These are phyloP conservation scores for Thelonectria blattea DNA, from an alignment of 2,329 filamentous ascomycete genomes.

Conservation along the genomic window DNA sequence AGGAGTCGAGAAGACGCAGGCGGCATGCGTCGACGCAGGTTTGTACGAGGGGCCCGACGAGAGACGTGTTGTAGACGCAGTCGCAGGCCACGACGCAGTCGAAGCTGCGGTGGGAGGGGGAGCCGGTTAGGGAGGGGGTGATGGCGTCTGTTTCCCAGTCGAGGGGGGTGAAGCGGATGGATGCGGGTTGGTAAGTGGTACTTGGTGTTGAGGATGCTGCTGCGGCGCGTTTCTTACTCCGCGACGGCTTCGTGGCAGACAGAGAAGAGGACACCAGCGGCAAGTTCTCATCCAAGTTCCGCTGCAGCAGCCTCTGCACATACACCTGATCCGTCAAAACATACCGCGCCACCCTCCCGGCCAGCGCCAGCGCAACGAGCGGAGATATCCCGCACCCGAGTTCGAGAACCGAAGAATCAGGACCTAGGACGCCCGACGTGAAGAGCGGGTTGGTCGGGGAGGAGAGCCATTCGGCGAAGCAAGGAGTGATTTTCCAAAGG, in stretches of 20 bases:
- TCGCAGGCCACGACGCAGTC: slow-evolving; percentile 85
- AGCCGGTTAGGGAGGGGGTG: slow-evolving; percentile 49
- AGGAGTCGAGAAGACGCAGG: slow-evolving; percentile 49
- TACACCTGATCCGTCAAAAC: slow-evolving; percentile 89
- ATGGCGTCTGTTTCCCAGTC: slow-evolving; percentile 83
- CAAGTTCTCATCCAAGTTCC: slow-evolving; percentile 74
- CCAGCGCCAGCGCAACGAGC: slow-evolving; percentile 74
- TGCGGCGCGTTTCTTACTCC: slow-evolving; percentile 24
- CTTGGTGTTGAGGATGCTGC: background rate
- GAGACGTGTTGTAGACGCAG: slow-evolving; percentile 91
- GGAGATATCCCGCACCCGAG: slow-evolving; percentile 89
- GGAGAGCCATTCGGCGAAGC: slow-evolving; percentile 81
- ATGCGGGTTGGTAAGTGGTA: slow-evolving; percentile 25
- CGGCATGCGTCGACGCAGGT: slow-evolving; percentile 78
- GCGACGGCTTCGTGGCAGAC: slow-evolving; percentile 18
- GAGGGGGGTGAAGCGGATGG: slow-evolving; percentile 65
- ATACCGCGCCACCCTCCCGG: slow-evolving; percentile 67
- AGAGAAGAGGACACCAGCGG: slow-evolving; percentile 17
- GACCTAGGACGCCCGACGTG: slow-evolving; percentile 52
- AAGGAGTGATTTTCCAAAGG: slow-evolving; percentile 88
- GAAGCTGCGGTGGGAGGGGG: slow-evolving; percentile 54
- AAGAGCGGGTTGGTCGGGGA: slow-evolving; percentile 68
- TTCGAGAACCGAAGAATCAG: slow-evolving; percentile 70
- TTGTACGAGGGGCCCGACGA: slow-evolving; percentile 82
- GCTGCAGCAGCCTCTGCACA: slow-evolving; percentile 75